Base-by-base conservation (phyloP, 768 basidiomycete genomes). In the Rhizopogon vinicolor region DNA sequence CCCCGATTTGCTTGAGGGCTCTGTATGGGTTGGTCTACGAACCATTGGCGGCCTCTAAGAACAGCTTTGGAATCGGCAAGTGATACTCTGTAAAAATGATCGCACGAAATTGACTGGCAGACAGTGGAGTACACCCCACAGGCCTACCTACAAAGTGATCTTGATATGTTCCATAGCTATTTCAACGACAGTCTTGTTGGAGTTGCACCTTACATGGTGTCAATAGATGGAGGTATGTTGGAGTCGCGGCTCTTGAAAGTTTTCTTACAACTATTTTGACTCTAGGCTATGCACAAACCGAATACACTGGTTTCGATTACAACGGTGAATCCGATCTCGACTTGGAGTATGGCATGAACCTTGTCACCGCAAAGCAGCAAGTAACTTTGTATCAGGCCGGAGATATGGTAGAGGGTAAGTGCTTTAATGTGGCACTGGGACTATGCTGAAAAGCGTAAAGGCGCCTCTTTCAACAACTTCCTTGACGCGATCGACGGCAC, bases 271-370 rank as follows among this genome's bases (percentile, higher is more conserved):
- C 19, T n/a, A 52, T 51, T 22, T 45, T 13, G 22, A 43, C 41
- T 52, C 18, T 49, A 78, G 78, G 79, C 29, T 69, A 77, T 29
- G 71, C 75, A 5, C 81, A 83, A 63, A 75, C 75, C 5, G 55
- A 53, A 5, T 48, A 73, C 35, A 63, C 67, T 55, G 71, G 75
- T 42, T 79, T 81, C 57, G 60, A 68, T 18, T 70, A 71, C 61
- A 80, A 79, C 55, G 81, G 76, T 42, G 83, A 85, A 63, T 78
- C 80, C 41, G 74, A 82, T 58, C 72, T 85, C 14, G 83, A 84
- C 63, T 70, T 85, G 3, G 64, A 83, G 65, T 82, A 80, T 52
- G 74, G 72, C 12, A 78, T 84, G 79, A 67, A 71, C 8, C 71
- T 84, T 35, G 72, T 75, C 18, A 73, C 72, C 1, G 63, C 61